Base-by-base conservation (phyloP, 306 rosid species). In the Morella rubra region DNA sequence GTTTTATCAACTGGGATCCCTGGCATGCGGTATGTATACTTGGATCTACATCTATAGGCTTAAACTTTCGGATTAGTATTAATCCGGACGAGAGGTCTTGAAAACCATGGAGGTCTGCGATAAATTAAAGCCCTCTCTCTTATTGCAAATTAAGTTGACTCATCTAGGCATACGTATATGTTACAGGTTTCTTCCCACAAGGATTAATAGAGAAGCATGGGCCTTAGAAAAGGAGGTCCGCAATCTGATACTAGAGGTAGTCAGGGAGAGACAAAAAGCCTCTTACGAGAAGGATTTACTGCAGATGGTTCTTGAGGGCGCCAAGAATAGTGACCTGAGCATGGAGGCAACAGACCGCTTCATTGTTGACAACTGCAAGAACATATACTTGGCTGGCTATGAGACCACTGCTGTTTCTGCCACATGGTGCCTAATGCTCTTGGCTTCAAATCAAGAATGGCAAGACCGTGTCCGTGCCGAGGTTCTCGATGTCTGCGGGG, bases 371-470 rank as follows among this genome's bases (percentile, higher is more conserved):
- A 84, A 84, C 70, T 84, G 87, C 77, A 84, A 84, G 72, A 84
- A 80, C 75, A 58, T 84, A 11, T 84, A 84, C 79, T 80, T 84
- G 65, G 87, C 87, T 16, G 87, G 87, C 11, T 81, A 46, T 65
- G 87, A 83, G 71, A 83, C 87, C 41, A 84, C 87, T 20, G 89
- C 87, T 20, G 81, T 87, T 68, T 16, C 82, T 24, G 79, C 85
- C 14, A 56, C 78, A 40, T 87, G 87, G 89, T 78, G 80, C 58
- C 82, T 87, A 71, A 81, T 87, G 84, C 65, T 87, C 58, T 44
- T 85, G 62, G 91, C 91, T 44, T 75, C 77, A 64, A 82, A 85
- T 65, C 91, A 78, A 68, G 79, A 69, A 13, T 87, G 91, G 89
- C 91, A 82, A 45, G 73, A 76, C 16, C 84, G 87, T 14, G 85